Evolutionary conservation across 2,329 filamentous ascomycete genomes (phyloP), one percentile per base, ranked within the genome.

Genomic region (Polytolypa hystricis): DNA sequence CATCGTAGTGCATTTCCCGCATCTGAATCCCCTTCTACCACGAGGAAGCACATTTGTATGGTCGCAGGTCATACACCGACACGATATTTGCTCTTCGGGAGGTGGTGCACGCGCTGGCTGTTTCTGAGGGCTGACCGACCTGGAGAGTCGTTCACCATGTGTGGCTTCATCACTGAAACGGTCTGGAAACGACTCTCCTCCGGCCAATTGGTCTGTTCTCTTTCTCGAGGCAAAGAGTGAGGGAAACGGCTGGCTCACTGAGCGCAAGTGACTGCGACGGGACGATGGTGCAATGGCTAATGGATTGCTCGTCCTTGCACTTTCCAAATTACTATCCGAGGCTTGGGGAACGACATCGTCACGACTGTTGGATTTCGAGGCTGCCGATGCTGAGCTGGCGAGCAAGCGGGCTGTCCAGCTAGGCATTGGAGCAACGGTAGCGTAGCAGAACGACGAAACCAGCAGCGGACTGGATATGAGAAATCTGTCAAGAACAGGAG

Each of bases 41-140:
- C 71, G 74, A 2, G 84, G 84, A 79, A 85, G 93, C 39, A 81
- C 73, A 45, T 93, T 79, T 38, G 78, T 74, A 37, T 81, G 81
- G 49, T 80, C 82, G 57, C 86, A 94, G 21, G 85, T 87, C 74
- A 89, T 86, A 56, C 86, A 94, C 48, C 75, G 78, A 15, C 84
- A 81, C 20, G 75, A 79, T 18, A 69, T 66, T 50, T 80, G 74
- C 47, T 84, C 75, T 47, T 70, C 74, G 45, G 67, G 65, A 14
- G 62, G 53, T n/a, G 59, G 55, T 37, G 52, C 44, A 26, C 49
- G 50, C 16, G 44, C 32, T 35, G 40, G 31, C 37, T 52, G 53
- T 49, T 66, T 56, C 49, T 62, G 59, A 40, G 60, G 60, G 43
- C 56, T 62, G 34, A 47, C 46, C 21, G 57, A 57, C 29, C 56